Percentiles rank a stretch among this genome's conserved stretches.
phyloP scores from a whole-genome alignment of 306 rosid genomes.

The Neltuma alba region DNA sequence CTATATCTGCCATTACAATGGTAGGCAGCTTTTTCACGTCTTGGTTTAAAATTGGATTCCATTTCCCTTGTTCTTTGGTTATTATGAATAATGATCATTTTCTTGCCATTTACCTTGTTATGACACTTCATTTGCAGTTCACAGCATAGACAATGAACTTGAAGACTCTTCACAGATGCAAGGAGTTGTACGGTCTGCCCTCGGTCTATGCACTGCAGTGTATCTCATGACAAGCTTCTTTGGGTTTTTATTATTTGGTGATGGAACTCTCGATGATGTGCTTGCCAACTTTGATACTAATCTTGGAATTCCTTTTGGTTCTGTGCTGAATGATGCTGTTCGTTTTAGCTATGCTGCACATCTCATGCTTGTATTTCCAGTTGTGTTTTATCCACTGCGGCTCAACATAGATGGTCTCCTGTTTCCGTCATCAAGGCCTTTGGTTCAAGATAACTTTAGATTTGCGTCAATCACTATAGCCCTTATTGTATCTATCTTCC shows the following conservation, averaged over 20 bases:
- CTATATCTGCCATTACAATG: conserved; percentile 88
- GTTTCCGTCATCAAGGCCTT: conserved; percentile 67
- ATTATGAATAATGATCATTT: conserved; percentile 1
- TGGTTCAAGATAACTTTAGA: conserved; percentile 71
- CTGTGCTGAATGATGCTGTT: conserved; percentile 82
- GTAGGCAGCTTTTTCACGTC: conserved; percentile 50
- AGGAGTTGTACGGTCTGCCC: conserved; percentile 74
- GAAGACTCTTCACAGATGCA: conserved; percentile 81
- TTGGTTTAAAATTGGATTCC: conserved; percentile 3
- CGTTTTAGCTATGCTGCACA: conserved; percentile 90
- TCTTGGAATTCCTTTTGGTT: conserved; percentile 82
- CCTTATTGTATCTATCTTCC: conserved; percentile 48
- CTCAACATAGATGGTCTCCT: conserved; percentile 86
- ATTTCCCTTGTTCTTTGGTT: conserved; percentile 25
- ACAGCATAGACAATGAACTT: conserved; percentile 89
- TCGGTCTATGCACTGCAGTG: conserved; percentile 74
- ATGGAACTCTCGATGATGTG: conserved; percentile 87
- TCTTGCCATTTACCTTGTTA: neutral
- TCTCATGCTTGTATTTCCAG: conserved; percentile 95
- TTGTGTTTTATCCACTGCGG: conserved; percentile 81
- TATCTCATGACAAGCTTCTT: conserved; percentile 85
- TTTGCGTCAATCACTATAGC: conserved; percentile 63
- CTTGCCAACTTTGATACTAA: conserved; percentile 86
- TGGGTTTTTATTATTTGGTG: conserved; percentile 86
- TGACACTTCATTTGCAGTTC: conserved; percentile 65